Evolutionary conservation across 192 early-diverging fungal genomes (phyloP).

Genomic region (Dimargaris verticillata): DNA sequence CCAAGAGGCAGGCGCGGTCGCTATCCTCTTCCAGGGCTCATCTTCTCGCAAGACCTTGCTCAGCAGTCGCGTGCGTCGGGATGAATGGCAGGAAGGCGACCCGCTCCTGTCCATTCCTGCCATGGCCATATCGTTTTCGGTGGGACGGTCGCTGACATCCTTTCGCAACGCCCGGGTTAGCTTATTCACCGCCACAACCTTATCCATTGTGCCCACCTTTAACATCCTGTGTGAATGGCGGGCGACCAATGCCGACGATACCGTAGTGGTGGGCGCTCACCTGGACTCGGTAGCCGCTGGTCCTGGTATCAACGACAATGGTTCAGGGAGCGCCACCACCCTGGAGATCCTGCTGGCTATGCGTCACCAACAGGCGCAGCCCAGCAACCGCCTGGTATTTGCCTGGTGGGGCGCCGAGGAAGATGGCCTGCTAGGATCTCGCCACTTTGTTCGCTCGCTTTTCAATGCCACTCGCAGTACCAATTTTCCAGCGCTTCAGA

Average conservation of each 20-base stretch:
- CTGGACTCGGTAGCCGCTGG: conserved; percentile 48
- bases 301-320: conserved; percentile 57
- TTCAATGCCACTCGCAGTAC: neutral
- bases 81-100: conserved; percentile 48
- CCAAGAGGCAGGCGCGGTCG: conserved; percentile 38
- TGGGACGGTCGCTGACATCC: conserved; percentile 30
- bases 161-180: conserved; percentile 17
- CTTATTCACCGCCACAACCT: conserved; percentile 30
- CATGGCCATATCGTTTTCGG: conserved; percentile 35
- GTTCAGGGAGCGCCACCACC: conserved; percentile 36
- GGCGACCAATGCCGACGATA: conserved; percentile 24
- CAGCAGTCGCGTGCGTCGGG: conserved; percentile 32
- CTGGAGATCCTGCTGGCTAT: conserved; percentile 42
- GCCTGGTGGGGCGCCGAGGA: conserved; percentile 63
- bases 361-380: conserved; percentile 20
- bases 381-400: conserved; percentile 45
- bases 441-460: conserved; percentile 35
- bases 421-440: conserved; percentile 45
- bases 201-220: conserved; percentile 38
- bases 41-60: conserved; percentile 25
- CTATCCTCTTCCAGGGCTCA: conserved; percentile 38
- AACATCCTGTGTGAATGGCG: conserved; percentile 43
- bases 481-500: neutral
- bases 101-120: conserved; percentile 41
- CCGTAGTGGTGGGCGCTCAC: conserved; percentile 44